Evolutionary conservation across 768 basidiomycete genomes (phyloP).

Genomic region (Trametes punicea): DNA sequence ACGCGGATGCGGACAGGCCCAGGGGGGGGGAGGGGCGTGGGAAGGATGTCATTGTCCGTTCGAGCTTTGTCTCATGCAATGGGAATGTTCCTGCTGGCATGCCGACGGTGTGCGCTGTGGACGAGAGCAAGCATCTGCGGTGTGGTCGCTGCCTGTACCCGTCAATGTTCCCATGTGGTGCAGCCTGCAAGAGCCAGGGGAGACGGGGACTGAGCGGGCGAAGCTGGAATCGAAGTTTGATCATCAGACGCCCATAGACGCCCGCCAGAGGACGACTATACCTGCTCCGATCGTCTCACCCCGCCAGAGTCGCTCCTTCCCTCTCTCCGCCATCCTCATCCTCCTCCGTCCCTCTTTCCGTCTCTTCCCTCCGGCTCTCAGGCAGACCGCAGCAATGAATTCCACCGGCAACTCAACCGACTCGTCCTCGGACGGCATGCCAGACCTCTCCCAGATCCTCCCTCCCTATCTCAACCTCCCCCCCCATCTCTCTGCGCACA

Average conservation of each 20-base stretch:
- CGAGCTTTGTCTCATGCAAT: too few relatives aligned
- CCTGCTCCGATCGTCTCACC: background rate
- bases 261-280: constrained; percentile 10
- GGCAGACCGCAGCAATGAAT: constrained; percentile 19
- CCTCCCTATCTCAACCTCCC: constrained; percentile 72
- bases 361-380: constrained; percentile 7
- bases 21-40: too few relatives aligned
- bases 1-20: too few relatives aligned
- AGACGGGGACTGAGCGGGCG: background rate
- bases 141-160: too few relatives aligned
- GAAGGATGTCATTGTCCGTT: too few relatives aligned
- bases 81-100: too few relatives aligned
- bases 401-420: constrained; percentile 16
- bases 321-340: background rate
- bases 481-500: constrained; percentile 78
- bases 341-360: background rate
- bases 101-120: too few relatives aligned
- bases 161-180: too few relatives aligned
- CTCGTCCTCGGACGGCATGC: constrained; percentile 1
- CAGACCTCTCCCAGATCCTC: constrained; percentile 31
- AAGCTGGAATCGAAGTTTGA: constrained; percentile 13
- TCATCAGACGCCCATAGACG: constrained; percentile 5
- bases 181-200: background rate
- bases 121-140: too few relatives aligned
- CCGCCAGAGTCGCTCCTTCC: background rate